Conservation (phyloP, 31 red algal species). For the Endocladia muricata region DNA sequence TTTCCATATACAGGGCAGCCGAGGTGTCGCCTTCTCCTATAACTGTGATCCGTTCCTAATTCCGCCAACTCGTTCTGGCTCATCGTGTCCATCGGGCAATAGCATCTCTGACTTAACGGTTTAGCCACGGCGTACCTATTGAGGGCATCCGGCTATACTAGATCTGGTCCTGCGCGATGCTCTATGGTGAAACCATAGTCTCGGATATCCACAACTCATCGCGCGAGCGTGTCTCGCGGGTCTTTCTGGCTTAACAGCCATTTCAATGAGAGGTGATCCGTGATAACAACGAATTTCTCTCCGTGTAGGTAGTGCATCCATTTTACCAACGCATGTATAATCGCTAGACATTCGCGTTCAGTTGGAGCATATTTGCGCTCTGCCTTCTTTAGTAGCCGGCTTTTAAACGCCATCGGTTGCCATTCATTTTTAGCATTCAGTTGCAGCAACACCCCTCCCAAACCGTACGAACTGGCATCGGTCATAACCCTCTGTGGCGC, state of each 20-base stretch:
- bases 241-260: neutral
- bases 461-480: no score
- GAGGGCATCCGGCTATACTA: conserved; percentile 16
- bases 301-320: no score
- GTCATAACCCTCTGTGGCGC: no score
- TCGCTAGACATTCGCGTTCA: no score
- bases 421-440: no score
- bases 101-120: conserved; percentile 8
- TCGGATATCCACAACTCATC: conserved; percentile 26
- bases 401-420: no score
- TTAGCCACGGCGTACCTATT: conserved; percentile 19
- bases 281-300: no score
- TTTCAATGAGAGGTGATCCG: neutral
- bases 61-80: neutral
- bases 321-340: no score
- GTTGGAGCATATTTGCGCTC: no score
- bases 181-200: conserved; percentile 25
- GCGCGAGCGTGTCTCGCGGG: neutral
- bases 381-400: no score
- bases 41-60: neutral
- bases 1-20: neutral
- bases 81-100: neutral
- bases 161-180: neutral
- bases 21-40: neutral
- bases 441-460: no score